Base-by-base conservation (phyloP, 106 monocot species). In the Gastrodia elata region DNA sequence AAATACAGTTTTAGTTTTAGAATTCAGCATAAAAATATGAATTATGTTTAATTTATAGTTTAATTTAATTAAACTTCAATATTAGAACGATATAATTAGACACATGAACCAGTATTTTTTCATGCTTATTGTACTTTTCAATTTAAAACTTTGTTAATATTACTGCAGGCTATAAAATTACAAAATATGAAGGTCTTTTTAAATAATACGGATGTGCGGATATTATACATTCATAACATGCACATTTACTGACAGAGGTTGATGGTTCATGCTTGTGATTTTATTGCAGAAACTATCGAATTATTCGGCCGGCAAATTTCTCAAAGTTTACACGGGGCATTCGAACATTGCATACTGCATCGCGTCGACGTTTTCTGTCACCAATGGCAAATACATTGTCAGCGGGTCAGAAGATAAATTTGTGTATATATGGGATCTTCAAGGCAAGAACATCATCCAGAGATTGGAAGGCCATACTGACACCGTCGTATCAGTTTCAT, bases 401-500 rank as follows among this genome's bases (percentile, higher is more conserved):
- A 88, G 88, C 71, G 92, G 92, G 10, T 97, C 96, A 35, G 96
- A 97, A 78, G 96, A 97, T 59, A 82, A 88, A 11, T 88, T 85
- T 59, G 81, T 92, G 3, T 92, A 90, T 68, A 70, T 97, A 24
- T 97, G 96, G 96, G 96, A 97, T 70, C 90, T 97, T 14, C 92
- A 97, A 81, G 81, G 86, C 68, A 97, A 83, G 77, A 84, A 97
- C 49, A 81, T 97, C 78, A 28, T 92, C 46, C 96, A 97, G 76
- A 97, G 83, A 82, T 77, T 90, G 72, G 89, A 90, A 86, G 96
- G 96, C 18, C 96, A 97, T 48, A 84, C 79, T 0, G 92, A 90
- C 72, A 81, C 82, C 67, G 96, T 90, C 33, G 90, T 97, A 52
- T 92, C 96, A 30, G 92, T 97, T 9, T 90, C 96, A 2, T 97